These are phyloP conservation scores for Osmanthus fragrans DNA, from an alignment of 257 asterid species.

Conservation along the genomic window DNA sequence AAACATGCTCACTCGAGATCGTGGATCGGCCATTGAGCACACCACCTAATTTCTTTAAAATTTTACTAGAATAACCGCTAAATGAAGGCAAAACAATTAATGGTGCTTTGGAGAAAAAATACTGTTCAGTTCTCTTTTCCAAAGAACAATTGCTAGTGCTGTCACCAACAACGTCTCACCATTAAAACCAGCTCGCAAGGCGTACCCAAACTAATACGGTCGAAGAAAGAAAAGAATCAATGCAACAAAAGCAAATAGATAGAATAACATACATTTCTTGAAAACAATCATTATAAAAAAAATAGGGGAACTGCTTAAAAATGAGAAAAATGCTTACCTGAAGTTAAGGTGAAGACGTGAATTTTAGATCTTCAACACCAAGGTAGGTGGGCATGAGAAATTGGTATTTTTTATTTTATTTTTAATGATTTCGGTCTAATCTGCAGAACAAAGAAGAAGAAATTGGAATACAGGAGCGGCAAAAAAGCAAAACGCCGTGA, in stretches of 20 bases:
- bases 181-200: too few species aligned
- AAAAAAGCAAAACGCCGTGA: constrained; percentile 29
- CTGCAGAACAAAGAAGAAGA: constrained; percentile 7
- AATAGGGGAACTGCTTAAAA: constrained; percentile 1
- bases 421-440: constrained; percentile 22
- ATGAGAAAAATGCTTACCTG: constrained; percentile 25
- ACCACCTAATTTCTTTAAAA: constrained; percentile 16
- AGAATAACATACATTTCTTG: background rate
- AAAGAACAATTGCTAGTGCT: background rate
- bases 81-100: background rate
- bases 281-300: background rate
- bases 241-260: background rate
- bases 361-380: constrained; percentile 35
- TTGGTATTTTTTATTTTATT: background rate
- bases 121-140: background rate
- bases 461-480: constrained; percentile 24
- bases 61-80: background rate
- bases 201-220: background rate
- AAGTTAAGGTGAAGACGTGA: constrained; percentile 4
- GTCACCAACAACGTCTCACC: background rate
- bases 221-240: background rate
- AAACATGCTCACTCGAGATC: too few species aligned
- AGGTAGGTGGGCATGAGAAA: constrained; percentile 17
- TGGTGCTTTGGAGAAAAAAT: background rate
- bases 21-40: background rate